Evolutionary conservation across 1,139 yeast species (phyloP), one percentile per base, ranked within the genome.

Genomic region (Yamadazyma blattariae): DNA sequence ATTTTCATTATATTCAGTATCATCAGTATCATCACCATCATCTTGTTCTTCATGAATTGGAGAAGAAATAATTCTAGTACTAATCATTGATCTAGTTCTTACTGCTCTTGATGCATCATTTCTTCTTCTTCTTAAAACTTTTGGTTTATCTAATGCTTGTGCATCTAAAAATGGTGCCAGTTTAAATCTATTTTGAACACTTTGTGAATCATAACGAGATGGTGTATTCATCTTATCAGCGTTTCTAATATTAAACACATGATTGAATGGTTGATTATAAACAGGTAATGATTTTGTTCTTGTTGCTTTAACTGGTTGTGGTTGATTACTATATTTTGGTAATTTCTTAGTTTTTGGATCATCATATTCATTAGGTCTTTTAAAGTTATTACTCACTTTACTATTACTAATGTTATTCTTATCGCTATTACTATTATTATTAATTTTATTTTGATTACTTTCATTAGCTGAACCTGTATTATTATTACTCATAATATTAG

Each of bases 231-330:
- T 46, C 37, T 63, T 65, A 45, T 70, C 75, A 26, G 72, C 72
- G 38, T 59, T 64, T 52, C 67, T 64, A 34, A 69, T 67, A 36
- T 58, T 67, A 40, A 59, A 66, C 46, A 68, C 64, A 35, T 64
- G 64, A 42, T 59, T 71, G 40, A 60, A 69, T 5, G 67, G 64
- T 35, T 64, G 66, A 31, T 61, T 70, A 61, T 77, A 78, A 2
- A 71, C 69, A 4, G 85, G 85, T 33, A 79, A 57, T 0, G 85
- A 79, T 45, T 77, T 79, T 1, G 86, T 79, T 50, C 86, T 65
- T n/a, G 75, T 71, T 7, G 86, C 86, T 54, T 76, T 78, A 5
- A 35, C 38, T 2, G 49, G 51, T 21, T 38, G 34, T 20, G 7
- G 66, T 10, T 18, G 62, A 2, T 51, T 44, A 13, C 37, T 33